Evolutionary conservation across 768 basidiomycete species (phyloP).

Genomic region (Coprinopsis marcescibilis): DNA sequence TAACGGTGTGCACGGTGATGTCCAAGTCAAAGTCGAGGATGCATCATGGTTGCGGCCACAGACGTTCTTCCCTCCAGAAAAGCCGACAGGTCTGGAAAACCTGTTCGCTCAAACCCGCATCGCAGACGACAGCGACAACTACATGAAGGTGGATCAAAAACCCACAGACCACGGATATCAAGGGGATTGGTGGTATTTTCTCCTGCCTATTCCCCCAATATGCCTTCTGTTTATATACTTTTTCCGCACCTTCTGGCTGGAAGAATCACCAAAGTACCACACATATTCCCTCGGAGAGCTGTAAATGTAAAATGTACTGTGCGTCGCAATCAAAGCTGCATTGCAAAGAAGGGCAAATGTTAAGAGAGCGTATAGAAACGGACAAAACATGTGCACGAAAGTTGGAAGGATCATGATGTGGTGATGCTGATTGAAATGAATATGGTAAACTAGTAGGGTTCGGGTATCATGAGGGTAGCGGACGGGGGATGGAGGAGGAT

Average conservation of each 20-base stretch:
- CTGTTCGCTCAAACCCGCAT: slow-evolving; percentile 59
- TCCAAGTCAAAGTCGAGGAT: slow-evolving; percentile 28
- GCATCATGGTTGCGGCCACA: slow-evolving; percentile 60
- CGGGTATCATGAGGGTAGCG: no score
- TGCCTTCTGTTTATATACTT: no score
- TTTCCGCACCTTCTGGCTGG: no score
- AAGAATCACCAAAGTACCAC: no score
- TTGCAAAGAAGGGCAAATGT: no score
- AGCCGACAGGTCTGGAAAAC: slow-evolving; percentile 69
- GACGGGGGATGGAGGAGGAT: no score
- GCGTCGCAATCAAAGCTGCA: no score
- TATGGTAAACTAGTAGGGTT: no score
- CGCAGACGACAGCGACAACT: slow-evolving; percentile 48
- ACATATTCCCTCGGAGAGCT: no score
- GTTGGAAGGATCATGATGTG: neutral
- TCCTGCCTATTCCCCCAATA: neutral
- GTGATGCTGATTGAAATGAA: neutral
- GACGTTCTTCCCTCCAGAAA: slow-evolving; percentile 72
- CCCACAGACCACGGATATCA: neutral
- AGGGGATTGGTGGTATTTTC: slow-evolving; percentile 6
- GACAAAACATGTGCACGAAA: neutral
- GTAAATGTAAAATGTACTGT: no score
- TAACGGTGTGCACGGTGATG: slow-evolving; percentile 17
- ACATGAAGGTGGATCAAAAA: slow-evolving; percentile 11
- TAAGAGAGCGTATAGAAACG: no score